Percentiles rank a stretch among this genome's conserved stretches.
phyloP scores from a whole-genome alignment of 1,284 basidiomycete genomes.

The Sanguinoderma infundibulare region DNA sequence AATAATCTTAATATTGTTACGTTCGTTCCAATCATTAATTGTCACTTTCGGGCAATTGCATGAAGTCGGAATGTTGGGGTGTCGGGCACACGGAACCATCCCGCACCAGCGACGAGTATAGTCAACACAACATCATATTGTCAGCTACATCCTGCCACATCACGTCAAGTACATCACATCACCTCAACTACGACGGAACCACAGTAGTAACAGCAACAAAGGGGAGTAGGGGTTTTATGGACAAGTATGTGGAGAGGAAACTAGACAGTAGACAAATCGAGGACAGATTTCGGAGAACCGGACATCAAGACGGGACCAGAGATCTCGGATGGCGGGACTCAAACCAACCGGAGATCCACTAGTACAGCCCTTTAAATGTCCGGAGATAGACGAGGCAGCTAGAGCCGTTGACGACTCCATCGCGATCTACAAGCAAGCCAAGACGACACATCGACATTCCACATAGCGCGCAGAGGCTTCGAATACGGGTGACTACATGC shows the following conservation, averaged over 20 bases:
- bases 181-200: not conserved
- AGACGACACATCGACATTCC: not conserved
- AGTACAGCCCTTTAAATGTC: not conserved
- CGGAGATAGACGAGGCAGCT: not conserved
- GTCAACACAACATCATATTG: not conserved
- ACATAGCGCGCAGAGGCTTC: conserved; percentile 1
- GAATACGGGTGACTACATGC: not conserved
- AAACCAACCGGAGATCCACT: not conserved
- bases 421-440: not conserved
- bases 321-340: not conserved
- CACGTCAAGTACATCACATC: not conserved
- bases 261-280: not conserved
- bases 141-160: too few species aligned
- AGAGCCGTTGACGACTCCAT: not conserved
- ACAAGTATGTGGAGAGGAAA: conserved; percentile 6
- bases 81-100: not conserved
- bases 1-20: conserved; percentile 19
- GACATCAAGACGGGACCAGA: not conserved
- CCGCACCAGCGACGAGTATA: too few species aligned
- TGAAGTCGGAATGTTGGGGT: not conserved
- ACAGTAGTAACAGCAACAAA: not conserved
- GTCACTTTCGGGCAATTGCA: not conserved
- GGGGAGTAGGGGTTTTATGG: conserved; percentile 2
- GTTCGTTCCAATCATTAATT: not conserved
- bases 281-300: not conserved